A percentile compares a stretch with the other conserved stretches of the same genome.
Evolutionary conservation across 345 rosid species (phyloP).

Genomic region (Citrus inodora): DNA sequence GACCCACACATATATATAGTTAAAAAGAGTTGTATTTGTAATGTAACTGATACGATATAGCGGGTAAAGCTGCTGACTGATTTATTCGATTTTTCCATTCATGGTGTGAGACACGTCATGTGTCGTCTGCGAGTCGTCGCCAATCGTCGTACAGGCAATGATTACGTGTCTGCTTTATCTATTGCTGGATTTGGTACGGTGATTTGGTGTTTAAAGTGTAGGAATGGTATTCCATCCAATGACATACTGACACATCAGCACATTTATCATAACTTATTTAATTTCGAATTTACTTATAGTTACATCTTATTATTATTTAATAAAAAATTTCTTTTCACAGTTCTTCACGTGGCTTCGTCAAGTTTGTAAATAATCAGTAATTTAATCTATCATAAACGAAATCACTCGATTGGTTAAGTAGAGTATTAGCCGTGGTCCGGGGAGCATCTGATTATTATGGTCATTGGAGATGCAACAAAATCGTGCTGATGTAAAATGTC

Average conservation of each 20-base stretch:
- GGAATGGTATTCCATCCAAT: neutral
- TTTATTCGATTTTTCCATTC: neutral
- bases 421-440: neutral
- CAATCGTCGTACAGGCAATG: neutral
- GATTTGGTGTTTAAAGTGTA: too few species aligned
- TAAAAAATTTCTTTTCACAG: too few species aligned
- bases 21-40: neutral
- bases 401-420: neutral
- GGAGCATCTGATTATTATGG: neutral
- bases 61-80: neutral
- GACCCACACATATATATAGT: neutral
- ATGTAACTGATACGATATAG: neutral
- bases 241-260: neutral
- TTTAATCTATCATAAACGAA: neutral
- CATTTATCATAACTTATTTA: too few species aligned
- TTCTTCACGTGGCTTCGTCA: too few species aligned
- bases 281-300: too few species aligned
- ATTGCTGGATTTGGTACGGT: neutral
- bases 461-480: neutral
- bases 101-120: neutral
- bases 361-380: too few species aligned
- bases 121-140: neutral
- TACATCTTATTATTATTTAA: too few species aligned
- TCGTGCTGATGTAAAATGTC: neutral
- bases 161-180: neutral